Percentiles rank a stretch among this genome's conserved stretches.
phyloP scores from a whole-genome alignment of 345 rosid genomes.

The Syzygium grande region DNA sequence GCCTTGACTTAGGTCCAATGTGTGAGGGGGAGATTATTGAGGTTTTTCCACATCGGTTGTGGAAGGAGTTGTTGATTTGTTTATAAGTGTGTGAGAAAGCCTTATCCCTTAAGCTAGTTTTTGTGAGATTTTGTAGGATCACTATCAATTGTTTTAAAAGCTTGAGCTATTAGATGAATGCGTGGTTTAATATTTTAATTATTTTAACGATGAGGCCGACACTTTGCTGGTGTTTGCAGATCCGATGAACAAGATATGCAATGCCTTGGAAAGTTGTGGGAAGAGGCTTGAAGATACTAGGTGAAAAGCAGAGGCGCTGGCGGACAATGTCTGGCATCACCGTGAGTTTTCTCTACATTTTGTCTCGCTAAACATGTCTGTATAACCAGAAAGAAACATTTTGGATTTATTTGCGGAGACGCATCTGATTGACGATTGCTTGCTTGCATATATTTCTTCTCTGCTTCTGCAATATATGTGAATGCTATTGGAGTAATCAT shows the following conservation, averaged over 20 bases:
- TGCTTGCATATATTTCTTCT: not conserved
- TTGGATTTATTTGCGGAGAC: not conserved
- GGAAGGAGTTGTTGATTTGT: too few relatives aligned
- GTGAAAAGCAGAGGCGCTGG: not conserved
- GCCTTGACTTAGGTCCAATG: too few relatives aligned
- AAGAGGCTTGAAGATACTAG: not conserved
- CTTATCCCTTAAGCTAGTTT: too few relatives aligned
- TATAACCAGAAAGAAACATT: not conserved
- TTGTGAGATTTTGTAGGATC: too few relatives aligned
- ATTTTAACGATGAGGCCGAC: not conserved
- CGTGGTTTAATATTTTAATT: too few relatives aligned
- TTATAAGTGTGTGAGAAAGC: too few relatives aligned
- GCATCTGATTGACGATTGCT: not conserved
- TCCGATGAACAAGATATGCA: conserved; percentile 12
- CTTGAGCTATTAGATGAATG: too few relatives aligned
- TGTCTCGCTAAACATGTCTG: not conserved
- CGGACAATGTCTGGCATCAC: not conserved
- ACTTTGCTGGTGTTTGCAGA: not conserved
- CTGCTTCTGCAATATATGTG: not conserved
- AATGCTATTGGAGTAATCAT: not conserved
- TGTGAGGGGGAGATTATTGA: too few relatives aligned
- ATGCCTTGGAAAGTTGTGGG: conserved; percentile 36
- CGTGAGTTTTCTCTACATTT: not conserved
- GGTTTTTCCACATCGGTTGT: too few relatives aligned
- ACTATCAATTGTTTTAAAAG: too few relatives aligned